phyloP scores from a whole-genome alignment of 139 green algal species.

The Tetradesmus lagerheimii region DNA sequence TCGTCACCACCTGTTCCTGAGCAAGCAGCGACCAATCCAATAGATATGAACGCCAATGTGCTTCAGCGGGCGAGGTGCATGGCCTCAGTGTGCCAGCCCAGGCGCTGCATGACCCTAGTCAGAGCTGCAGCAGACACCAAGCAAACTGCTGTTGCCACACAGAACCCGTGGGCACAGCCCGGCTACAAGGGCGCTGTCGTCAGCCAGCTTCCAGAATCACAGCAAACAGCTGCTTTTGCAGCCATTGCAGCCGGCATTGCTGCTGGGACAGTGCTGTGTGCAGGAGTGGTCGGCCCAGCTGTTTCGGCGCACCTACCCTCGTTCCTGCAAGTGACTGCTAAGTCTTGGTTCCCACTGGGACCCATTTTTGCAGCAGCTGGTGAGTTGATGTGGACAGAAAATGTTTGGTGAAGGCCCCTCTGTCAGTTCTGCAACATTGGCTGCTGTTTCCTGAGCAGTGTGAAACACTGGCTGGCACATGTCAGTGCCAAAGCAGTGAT shows the following conservation, averaged over 20 bases:
- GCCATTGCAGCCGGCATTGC: not conserved
- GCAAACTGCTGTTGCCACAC: not conserved
- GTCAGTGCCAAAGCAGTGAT: too few relatives aligned
- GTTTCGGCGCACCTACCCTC: slow-evolving; percentile 17
- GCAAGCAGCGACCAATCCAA: not conserved
- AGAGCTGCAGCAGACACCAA: slow-evolving; percentile 4
- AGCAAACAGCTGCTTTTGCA: slow-evolving; percentile 18
- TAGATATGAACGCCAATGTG: not conserved
- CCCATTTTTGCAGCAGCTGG: slow-evolving; percentile 36
- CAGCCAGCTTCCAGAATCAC: slow-evolving; percentile 2
- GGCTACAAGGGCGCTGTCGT: slow-evolving; percentile 34
- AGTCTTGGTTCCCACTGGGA: slow-evolving; percentile 29
- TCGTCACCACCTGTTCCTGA: not conserved
- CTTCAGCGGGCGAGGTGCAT: not conserved
- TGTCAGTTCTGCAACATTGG: too few relatives aligned
- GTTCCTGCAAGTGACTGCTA: slow-evolving; percentile 31
- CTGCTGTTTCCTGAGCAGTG: too few relatives aligned
- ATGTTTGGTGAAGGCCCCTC: too few relatives aligned
- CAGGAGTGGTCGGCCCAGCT: not conserved
- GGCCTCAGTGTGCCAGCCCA: not conserved
- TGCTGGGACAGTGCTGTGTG: not conserved
- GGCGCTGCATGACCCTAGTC: not conserved
- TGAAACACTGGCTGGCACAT: too few relatives aligned
- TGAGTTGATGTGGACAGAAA: too few relatives aligned
- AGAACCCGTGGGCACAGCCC: slow-evolving; percentile 23